Base-by-base conservation (phyloP, 768 basidiomycete species). In the Pleurotus cornucopiae region DNA sequence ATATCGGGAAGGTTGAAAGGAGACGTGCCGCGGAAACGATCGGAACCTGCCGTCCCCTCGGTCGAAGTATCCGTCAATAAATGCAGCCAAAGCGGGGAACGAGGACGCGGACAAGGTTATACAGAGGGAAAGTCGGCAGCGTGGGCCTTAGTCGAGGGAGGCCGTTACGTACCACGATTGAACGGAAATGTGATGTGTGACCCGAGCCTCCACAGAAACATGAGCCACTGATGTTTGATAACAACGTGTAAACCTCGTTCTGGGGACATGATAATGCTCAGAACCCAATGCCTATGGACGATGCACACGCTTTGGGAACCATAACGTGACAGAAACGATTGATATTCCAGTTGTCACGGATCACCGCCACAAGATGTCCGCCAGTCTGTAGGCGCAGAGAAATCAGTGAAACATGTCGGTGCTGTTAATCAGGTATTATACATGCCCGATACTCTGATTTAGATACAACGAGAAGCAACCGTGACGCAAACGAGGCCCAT, bases 1-100 rank as follows among this genome's bases (percentile, higher is more conserved):
- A 73, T 66, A 78, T 76, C 70, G 69, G 77, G 77, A 72, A 80
- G 67, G 73, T 74, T 77, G 64, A 78, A 80, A 76, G 75, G 68
- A 64, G 64, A 64, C 68, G 64, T 63, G 54, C 56, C 62, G 59
- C 68, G 65, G 64, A 68, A 64, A 63, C 62, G 65, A 71, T 72
- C 71, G 70, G 69, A 71, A 76, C 70, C 71, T 75, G 71, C 73
- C 74, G 69, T 73, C 72, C 30, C 30, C 73, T 71, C 62, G 71
- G 71, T 49, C 45, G 60, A 63, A 59, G 37, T 53, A 37, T n/a
- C 41, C 54, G 54, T 43, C 57, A 59, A 41, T 34, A 63, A 68
- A 69, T 67, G 63, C 58, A 58, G 59, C 55, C 58, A 62, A 63
- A 64, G 62, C 57, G 62, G 60, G 61, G 58, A 69, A 66, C 62